Evolutionary conservation across 768 basidiomycete species (phyloP).

Genomic region (Chalciporus chontae): DNA sequence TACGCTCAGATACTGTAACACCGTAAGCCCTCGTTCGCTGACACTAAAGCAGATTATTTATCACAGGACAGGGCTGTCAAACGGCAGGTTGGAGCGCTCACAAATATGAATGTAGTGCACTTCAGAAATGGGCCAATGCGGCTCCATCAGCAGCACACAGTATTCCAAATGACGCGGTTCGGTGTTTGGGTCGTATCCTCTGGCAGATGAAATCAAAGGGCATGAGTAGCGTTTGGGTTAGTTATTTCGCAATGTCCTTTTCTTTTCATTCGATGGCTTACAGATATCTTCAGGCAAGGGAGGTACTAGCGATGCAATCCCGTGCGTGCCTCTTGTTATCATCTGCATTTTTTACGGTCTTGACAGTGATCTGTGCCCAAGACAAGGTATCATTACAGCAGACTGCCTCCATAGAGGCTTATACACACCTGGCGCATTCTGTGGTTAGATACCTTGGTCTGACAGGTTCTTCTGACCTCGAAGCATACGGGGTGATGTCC

Average conservation of each 20-base stretch:
- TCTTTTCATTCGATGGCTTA: background rate
- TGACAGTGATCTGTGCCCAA: slow-evolving; percentile 25
- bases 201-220: slow-evolving; percentile 62
- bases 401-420: slow-evolving; percentile 47
- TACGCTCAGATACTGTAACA: slow-evolving; percentile 69
- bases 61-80: slow-evolving; percentile 55
- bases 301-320: slow-evolving; percentile 71
- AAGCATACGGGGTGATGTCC: slow-evolving; percentile 52
- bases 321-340: slow-evolving; percentile 44
- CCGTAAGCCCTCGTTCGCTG: slow-evolving; percentile 40
- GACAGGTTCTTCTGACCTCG: slow-evolving; percentile 55
- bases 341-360: background rate
- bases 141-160: slow-evolving; percentile 45
- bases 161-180: slow-evolving; percentile 73
- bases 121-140: slow-evolving; percentile 53
- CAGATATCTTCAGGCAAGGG: slow-evolving; percentile 43
- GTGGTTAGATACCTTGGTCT: slow-evolving; percentile 69
- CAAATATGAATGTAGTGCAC: slow-evolving; percentile 72
- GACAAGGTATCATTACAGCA: slow-evolving; percentile 54
- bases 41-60: background rate
- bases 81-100: slow-evolving; percentile 70
- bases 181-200: slow-evolving; percentile 74
- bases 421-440: slow-evolving; percentile 70
- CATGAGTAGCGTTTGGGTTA: slow-evolving; percentile 53
- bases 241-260: slow-evolving; percentile 17